phyloP scores from a whole-genome alignment of 1,284 basidiomycete species.

The Cryptococcus sp. region DNA sequence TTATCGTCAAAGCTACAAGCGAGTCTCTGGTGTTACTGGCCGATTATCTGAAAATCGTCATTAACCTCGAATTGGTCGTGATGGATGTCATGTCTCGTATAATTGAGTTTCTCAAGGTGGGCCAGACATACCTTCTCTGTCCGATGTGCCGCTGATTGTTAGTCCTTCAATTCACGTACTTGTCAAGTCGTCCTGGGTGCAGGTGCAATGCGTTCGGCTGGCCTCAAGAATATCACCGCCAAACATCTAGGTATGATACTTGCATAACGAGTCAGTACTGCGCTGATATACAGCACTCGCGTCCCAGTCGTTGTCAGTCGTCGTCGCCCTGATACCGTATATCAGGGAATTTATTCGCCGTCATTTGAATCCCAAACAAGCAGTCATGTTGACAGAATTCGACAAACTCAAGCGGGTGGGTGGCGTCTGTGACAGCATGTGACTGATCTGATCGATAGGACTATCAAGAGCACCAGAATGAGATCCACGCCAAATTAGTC shows the following conservation, averaged over 20 bases:
- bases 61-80: conserved; percentile 82
- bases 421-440: not conserved
- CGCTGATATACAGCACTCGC: conserved; percentile 66
- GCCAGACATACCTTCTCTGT: conserved; percentile 2
- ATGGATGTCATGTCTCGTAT: conserved; percentile 91
- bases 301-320: conserved; percentile 88
- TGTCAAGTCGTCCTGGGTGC: conserved; percentile 98
- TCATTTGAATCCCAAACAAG: conserved; percentile 86
- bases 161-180: conserved; percentile 92
- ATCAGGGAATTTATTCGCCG: conserved; percentile 89
- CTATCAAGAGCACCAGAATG: conserved; percentile 98
- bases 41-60: conserved; percentile 83
- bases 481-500: conserved; percentile 95
- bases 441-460: conserved; percentile 56
- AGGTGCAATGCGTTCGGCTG: conserved; percentile 95
- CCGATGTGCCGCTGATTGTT: not conserved
- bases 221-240: conserved; percentile 96
- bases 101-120: conserved; percentile 85
- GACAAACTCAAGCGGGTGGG: conserved; percentile 91
- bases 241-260: conserved; percentile 87
- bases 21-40: conserved; percentile 69
- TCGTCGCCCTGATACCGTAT: conserved; percentile 94
- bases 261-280: too few species aligned
- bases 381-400: conserved; percentile 95
- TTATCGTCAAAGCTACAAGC: conserved; percentile 78